Evolutionary conservation across 192 early-diverging fungal species (phyloP).

Genomic region (Coemansia sp.): DNA sequence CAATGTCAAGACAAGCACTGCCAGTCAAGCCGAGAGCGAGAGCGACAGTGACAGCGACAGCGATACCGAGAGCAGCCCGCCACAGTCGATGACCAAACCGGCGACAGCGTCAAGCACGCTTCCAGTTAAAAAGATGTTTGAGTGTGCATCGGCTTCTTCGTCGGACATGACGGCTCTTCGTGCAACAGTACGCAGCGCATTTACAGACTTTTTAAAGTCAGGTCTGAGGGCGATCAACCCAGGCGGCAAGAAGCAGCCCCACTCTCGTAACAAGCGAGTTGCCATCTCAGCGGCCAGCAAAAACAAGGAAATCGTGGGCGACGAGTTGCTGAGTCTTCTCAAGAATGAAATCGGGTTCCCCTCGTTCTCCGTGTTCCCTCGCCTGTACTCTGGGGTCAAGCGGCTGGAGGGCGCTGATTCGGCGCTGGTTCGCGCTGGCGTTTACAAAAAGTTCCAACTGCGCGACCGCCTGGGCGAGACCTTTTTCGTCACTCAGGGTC

Average conservation of each 20-base stretch:
- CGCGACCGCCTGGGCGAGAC: constrained; percentile 35
- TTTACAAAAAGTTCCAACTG: constrained; percentile 37
- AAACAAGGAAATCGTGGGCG: background rate
- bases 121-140: background rate
- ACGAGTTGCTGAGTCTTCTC: constrained; percentile 3
- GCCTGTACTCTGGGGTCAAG: constrained; percentile 31
- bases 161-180: background rate
- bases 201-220: constrained; percentile 2
- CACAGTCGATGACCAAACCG: background rate
- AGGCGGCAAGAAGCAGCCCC: background rate
- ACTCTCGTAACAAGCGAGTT: constrained; percentile 1
- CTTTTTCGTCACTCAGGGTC: constrained; percentile 16
- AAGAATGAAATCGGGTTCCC: constrained; percentile 23
- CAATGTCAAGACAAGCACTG: background rate
- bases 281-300: background rate
- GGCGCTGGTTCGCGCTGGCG: constrained; percentile 28
- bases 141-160: background rate
- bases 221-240: background rate
- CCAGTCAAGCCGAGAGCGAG: background rate
- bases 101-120: background rate
- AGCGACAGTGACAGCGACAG: constrained; percentile 9
- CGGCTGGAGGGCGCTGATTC: constrained; percentile 10
- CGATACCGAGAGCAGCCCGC: background rate
- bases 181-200: background rate
- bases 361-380: constrained; percentile 28